Conservation (phyloP, 2,329 filamentous ascomycete genomes). For the Stenocarpella maydis region DNA sequence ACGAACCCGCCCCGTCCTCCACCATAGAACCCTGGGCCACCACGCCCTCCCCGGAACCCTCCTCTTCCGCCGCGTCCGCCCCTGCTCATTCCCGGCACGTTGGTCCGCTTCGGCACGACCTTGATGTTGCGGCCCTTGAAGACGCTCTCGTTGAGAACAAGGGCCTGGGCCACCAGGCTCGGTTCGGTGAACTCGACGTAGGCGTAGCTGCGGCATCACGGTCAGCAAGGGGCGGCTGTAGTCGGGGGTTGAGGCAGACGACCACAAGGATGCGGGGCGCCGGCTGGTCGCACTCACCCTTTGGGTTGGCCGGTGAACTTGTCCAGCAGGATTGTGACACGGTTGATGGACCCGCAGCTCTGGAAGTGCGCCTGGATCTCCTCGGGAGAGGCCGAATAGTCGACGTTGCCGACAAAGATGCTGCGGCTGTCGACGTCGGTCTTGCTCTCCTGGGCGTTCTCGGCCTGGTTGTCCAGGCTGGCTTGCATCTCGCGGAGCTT, state of each 20-base stretch:
- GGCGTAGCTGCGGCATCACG: constrained; percentile 74
- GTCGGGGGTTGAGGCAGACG: background rate
- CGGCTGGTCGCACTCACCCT: constrained; percentile 68
- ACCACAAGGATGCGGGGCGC: constrained; percentile 8
- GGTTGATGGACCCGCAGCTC: constrained; percentile 95
- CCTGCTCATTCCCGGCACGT: constrained; percentile 91
- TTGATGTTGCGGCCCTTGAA: constrained; percentile 97
- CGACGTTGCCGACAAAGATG: constrained; percentile 98
- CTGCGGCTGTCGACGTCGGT: constrained; percentile 95
- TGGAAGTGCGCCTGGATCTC: constrained; percentile 99
- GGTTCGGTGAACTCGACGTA: constrained; percentile 71
- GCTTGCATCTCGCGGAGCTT: constrained; percentile 90
- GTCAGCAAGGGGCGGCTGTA: constrained; percentile 32
- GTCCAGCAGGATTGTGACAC: constrained; percentile 95
- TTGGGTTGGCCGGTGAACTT: constrained; percentile 99
- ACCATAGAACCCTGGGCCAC: constrained; percentile 44
- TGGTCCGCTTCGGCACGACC: constrained; percentile 94
- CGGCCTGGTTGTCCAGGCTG: constrained; percentile 82
- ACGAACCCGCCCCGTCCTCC: constrained; percentile 63
- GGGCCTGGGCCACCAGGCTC: constrained; percentile 40
- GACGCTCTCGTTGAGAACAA: constrained; percentile 95
- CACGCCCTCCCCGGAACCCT: constrained; percentile 59
- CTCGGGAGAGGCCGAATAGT: constrained; percentile 95
- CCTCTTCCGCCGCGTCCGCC: constrained; percentile 74
- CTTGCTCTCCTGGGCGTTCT: constrained; percentile 88